These are phyloP conservation scores for Citrus mangshanensis DNA, from an alignment of 345 rosid species.

Conservation along the genomic window DNA sequence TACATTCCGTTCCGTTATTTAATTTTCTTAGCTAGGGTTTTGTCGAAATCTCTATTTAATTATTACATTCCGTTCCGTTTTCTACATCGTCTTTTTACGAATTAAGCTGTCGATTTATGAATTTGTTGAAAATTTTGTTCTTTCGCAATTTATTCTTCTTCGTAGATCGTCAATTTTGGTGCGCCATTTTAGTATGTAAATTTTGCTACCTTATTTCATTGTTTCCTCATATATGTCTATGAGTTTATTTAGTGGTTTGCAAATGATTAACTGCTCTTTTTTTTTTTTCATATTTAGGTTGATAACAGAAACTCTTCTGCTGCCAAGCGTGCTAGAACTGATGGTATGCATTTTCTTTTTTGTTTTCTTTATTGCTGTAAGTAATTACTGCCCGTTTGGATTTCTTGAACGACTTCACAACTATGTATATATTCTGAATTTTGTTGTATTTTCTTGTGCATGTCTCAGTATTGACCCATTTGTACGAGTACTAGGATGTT, in stretches of 20 bases:
- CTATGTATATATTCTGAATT: too few species aligned
- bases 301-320: slow-evolving; percentile 96
- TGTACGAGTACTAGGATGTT: neutral
- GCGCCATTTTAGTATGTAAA: neutral
- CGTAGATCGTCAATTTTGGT: neutral
- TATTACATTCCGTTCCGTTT: neutral
- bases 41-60: neutral
- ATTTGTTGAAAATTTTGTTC: neutral
- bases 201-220: neutral
- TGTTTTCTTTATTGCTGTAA: neutral
- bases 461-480: neutral
- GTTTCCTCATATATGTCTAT: too few species aligned
- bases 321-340: slow-evolving; percentile 96
- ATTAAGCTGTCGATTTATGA: neutral
- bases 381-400: neutral
- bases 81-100: neutral
- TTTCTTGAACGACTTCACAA: neutral
- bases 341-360: slow-evolving; percentile 45
- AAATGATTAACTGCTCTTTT: neutral
- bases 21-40: slow-evolving; percentile 1
- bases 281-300: slow-evolving; percentile 43
- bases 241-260: neutral
- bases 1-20: neutral
- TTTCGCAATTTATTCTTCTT: neutral
- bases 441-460: neutral